Conservation (phyloP, 2,329 filamentous ascomycete species). For the Diplodia intermedia region DNA sequence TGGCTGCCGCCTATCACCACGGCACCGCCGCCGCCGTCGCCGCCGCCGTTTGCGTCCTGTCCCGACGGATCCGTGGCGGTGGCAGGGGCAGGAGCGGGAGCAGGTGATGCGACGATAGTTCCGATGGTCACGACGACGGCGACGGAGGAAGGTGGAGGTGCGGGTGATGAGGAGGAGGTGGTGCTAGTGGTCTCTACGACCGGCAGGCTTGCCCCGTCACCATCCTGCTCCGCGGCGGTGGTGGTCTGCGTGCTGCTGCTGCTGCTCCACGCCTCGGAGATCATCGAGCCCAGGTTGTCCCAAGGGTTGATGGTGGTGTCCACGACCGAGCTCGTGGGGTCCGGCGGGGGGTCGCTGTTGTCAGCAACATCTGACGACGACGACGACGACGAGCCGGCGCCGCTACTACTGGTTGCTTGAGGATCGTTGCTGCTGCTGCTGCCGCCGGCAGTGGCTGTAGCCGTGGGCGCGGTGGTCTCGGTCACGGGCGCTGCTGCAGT, state of each 20-base stretch:
- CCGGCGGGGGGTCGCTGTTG: not conserved
- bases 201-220: not conserved
- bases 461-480: not conserved
- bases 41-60: no score
- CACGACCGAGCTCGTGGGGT: not conserved
- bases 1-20: not conserved
- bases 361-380: not conserved
- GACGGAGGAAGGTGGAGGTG: not conserved
- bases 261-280: not conserved
- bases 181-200: not conserved
- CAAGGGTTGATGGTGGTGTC: not conserved
- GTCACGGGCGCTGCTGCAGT: not conserved
- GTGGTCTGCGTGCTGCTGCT: not conserved
- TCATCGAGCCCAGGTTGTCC: slow-evolving; percentile 4
- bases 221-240: not conserved
- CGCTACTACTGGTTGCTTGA: not conserved
- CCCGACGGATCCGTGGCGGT: not conserved
- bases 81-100: not conserved
- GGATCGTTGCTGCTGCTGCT: not conserved
- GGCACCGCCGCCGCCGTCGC: no score
- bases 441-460: not conserved
- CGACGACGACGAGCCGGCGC: no score
- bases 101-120: not conserved
- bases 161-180: not conserved
- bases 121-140: not conserved